These are phyloP conservation scores for Ophiostoma triangulosporum DNA, from an alignment of 2,329 filamentous ascomycete species.

Conservation along the genomic window DNA sequence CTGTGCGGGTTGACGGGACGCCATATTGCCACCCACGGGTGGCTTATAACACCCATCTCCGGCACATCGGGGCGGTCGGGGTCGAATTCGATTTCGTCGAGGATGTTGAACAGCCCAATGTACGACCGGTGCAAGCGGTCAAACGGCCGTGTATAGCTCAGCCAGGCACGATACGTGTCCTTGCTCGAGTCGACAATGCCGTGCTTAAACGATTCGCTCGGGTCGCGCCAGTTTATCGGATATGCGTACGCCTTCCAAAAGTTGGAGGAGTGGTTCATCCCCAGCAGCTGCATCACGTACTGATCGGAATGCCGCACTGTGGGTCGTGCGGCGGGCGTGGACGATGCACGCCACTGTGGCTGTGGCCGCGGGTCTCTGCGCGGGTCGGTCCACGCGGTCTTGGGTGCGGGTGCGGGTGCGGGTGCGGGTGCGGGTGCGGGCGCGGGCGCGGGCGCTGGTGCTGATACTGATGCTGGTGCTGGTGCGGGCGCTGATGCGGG, in stretches of 20 bases:
- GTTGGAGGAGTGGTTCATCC: background rate
- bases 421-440: too few species aligned
- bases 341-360: too few species aligned
- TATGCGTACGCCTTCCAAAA: background rate
- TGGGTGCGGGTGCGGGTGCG: too few species aligned
- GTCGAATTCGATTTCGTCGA: slow-evolving; percentile 27
- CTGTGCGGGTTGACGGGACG: slow-evolving; percentile 28
- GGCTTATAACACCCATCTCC: slow-evolving; percentile 19
- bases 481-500: too few species aligned
- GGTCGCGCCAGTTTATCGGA: background rate
- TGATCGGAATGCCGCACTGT: too few species aligned
- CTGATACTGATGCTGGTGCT: too few species aligned
- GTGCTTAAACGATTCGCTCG: background rate
- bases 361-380: too few species aligned
- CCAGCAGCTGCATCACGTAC: background rate
- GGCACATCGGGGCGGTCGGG: slow-evolving; percentile 16
- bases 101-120: slow-evolving; percentile 37
- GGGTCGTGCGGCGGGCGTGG: too few species aligned
- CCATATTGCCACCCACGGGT: slow-evolving; percentile 39
- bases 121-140: slow-evolving; percentile 26
- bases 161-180: background rate
- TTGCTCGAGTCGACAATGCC: background rate
- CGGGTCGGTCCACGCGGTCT: too few species aligned
- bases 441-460: too few species aligned
- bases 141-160: background rate